Evolutionary conservation across 139 green algal species (phyloP), one percentile per base, ranked within the genome.

Genomic region (Auxenochlorella pyrenoidosa): DNA sequence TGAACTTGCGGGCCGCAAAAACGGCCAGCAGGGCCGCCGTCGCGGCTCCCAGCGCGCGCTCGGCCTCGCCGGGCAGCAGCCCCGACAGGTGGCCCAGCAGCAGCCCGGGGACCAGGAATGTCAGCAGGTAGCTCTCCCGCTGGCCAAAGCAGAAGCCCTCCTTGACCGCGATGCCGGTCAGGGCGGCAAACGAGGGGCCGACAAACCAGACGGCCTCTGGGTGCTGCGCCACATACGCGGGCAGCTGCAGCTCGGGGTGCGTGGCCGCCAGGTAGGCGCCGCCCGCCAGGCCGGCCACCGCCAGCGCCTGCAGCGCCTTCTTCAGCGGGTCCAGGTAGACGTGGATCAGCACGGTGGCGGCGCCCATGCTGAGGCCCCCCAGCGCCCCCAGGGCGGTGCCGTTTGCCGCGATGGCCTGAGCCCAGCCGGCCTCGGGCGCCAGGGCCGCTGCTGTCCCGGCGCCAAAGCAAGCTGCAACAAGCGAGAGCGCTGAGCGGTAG

Each of bases 311-410:
- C 41, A 98, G 73, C 18, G 93, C 88, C 0, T 86, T 84, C 89
- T 98, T 99, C 8, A 99, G 82, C 0, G 91, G 87, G 0, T 91
- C 91, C 0, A 98, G 87, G 87, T 99, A 99, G 75, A 99, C 98
- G 91, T 99, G 97, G 40, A 99, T 97, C 5, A 98, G 91, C 18
- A 92, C 43, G 41, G 98, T 87, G 19, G 95, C 96, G 4, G 93
- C 72, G 2, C 95, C 97, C 41, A 99, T 82, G 24, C 90, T 94
- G 15, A 54, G 83, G 38, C 79, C 85, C 21, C 92, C 95, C n/a
- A 85, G 60, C 12, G 91, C 72, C 0, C 79, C 92, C 34, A 94
- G 41, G 21, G 58, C 13, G 79, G 89, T 88, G 70, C 84, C 44
- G 34, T n/a, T 22, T 1, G 78, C 75, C 4, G 36, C 32, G 1